Evolutionary conservation across 805 yeast species (phyloP).

Genomic region (Wickerhamiella occidentalis): DNA sequence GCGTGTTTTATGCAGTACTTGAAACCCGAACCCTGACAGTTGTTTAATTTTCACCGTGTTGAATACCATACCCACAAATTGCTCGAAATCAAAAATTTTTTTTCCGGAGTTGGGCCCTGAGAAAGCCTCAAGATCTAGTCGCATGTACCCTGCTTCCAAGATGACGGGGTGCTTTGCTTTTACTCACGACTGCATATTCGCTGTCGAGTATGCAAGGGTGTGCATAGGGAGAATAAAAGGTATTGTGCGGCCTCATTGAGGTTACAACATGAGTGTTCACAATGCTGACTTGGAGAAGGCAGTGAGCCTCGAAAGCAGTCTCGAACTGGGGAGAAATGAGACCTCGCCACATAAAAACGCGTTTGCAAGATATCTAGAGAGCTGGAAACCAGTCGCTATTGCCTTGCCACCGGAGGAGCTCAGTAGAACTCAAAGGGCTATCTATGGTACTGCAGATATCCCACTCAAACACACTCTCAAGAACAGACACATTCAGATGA

Average conservation of each 20-base stretch:
- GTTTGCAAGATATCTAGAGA: conserved; percentile 22
- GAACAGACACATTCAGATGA: conserved; percentile 56
- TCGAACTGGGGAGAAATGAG: neutral
- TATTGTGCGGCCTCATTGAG: neutral
- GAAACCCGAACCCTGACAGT: neutral
- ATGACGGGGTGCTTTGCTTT: neutral
- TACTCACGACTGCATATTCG: neutral
- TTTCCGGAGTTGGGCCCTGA: neutral
- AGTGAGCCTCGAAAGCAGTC: neutral
- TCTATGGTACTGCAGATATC: conserved; percentile 34
- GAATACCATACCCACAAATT: no score
- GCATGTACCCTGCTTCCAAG: neutral
- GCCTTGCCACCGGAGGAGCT: conserved; percentile 27
- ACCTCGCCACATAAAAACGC: neutral
- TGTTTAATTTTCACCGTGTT: neutral
- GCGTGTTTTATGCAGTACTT: conserved; percentile 34
- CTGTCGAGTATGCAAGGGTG: neutral
- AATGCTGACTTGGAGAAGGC: neutral
- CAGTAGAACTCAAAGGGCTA: conserved; percentile 29
- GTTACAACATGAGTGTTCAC: neutral
- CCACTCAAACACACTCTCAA: conserved; percentile 37
- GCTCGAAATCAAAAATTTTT: no score
- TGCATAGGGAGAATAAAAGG: neutral
- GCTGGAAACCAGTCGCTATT: conserved; percentile 36
- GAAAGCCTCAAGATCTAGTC: neutral